Conservation (phyloP, 148 eudicot species). For the Selenicereus undatus region DNA sequence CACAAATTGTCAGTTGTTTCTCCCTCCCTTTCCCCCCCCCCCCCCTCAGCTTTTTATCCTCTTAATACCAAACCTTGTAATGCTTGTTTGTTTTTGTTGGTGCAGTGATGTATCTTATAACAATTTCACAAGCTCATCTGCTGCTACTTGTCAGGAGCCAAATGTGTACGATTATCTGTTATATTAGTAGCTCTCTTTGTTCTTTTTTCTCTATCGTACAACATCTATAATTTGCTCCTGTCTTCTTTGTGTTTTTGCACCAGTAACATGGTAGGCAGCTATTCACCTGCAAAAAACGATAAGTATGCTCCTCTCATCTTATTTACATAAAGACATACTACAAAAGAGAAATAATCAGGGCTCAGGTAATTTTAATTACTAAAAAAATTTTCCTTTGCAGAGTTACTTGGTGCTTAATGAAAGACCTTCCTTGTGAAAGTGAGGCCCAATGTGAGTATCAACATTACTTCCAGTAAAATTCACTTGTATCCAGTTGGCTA, state of each 20-base stretch:
- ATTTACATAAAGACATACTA: neutral
- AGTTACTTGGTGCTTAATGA: conserved; percentile 43
- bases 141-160: conserved; percentile 41
- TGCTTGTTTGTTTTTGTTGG: neutral
- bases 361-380: neutral
- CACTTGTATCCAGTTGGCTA: too few species aligned
- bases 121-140: conserved; percentile 41
- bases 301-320: conserved; percentile 37
- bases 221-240: neutral
- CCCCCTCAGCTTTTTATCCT: neutral
- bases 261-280: conserved; percentile 65
- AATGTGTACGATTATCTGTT: conserved; percentile 40
- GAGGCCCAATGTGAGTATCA: conserved; percentile 33
- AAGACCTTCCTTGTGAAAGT: conserved; percentile 42
- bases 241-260: neutral
- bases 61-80: neutral
- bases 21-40: conserved; percentile 1
- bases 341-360: neutral
- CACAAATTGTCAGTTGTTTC: conserved; percentile 32
- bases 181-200: neutral
- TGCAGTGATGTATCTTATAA: conserved; percentile 85
- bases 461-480: neutral
- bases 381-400: conserved; percentile 21
- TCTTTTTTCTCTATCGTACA: neutral
- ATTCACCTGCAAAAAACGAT: conserved; percentile 25